Evolutionary conservation across 2,329 filamentous ascomycete species (phyloP), one percentile per base, ranked within the genome.

Genomic region (Hypoxylon sp.): DNA sequence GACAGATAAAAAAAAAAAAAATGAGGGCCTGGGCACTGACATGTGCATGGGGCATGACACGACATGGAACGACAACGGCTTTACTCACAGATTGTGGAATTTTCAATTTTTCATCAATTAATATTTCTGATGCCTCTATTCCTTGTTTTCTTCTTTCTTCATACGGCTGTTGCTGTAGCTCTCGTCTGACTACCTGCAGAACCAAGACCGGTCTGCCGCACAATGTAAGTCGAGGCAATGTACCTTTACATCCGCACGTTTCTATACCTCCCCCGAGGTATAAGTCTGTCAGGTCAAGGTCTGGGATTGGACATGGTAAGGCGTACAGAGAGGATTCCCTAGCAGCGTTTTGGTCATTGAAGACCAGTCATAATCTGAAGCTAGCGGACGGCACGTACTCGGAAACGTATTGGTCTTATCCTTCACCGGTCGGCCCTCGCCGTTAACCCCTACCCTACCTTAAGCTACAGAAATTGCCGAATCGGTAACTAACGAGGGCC

Each of bases 401-500:
- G 58, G 53, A 62, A 53, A 67, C 63, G 63, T 65, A 69, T 64
- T 69, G 58, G 67, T 67, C 61, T 67, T 67, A 70, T 71, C 66
- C 69, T 64, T 70, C 69, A 71, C 69, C 69, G 69, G 69, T 71
- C 69, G 69, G 69, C 66, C 11, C 67, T 65, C 69, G 66, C 65
- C 69, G 59, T 52, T 51, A 63, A 69, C 59, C 63, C 63, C 66
- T 71, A 69, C 69, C 66, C 46, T 70, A 63, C 65, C 33, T 66
- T 51, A 69, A 51, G 50, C 47, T 62, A 60, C 52, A 59, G 60
- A 55, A 67, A 70, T 70, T 71, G 66, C 69, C 69, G 64, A 71
- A 65, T 71, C 63, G 63, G 66, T 71, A 54, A 59, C 63, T 59
- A 64, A 51, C 63, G 50, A 61, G 39, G 33, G 13, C 59, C 54